Evolutionary conservation across 1,284 basidiomycete species (phyloP).

Genomic region (Schizopora paradoxa): DNA sequence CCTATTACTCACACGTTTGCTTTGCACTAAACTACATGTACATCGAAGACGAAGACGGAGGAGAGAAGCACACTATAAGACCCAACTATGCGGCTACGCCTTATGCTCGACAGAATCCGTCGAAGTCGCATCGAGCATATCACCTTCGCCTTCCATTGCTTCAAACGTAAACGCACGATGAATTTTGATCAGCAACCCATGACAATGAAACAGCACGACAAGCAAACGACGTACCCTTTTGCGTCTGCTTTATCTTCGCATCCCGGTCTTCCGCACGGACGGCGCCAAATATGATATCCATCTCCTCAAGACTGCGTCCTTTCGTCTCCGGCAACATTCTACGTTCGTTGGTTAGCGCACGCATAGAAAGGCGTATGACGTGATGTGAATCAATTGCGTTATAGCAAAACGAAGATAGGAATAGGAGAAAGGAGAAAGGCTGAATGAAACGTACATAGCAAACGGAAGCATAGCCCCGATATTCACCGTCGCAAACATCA

Average conservation of each 20-base stretch:
- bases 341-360: constrained; percentile 4
- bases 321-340: constrained; percentile 29
- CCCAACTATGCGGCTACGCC: neutral
- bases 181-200: neutral
- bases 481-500: constrained; percentile 65
- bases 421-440: too few species aligned
- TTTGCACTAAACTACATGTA: too few species aligned
- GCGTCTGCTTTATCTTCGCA: constrained; percentile 23
- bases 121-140: neutral
- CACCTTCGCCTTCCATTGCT: neutral
- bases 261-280: constrained; percentile 32
- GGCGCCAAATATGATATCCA: constrained; percentile 38
- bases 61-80: neutral
- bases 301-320: constrained; percentile 29
- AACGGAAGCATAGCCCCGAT: constrained; percentile 43
- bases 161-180: neutral
- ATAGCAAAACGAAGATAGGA: too few species aligned
- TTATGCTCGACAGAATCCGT: neutral
- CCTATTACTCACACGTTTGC: too few species aligned
- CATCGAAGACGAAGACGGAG: neutral
- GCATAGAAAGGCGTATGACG: neutral
- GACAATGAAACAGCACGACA: neutral
- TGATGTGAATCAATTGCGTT: too few species aligned
- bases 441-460: constrained; percentile 38
- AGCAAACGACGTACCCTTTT: constrained; percentile 9